Evolutionary conservation across 805 yeast species (phyloP), one percentile per base, ranked within the genome.

Genomic region (Ogataea methanolica): DNA sequence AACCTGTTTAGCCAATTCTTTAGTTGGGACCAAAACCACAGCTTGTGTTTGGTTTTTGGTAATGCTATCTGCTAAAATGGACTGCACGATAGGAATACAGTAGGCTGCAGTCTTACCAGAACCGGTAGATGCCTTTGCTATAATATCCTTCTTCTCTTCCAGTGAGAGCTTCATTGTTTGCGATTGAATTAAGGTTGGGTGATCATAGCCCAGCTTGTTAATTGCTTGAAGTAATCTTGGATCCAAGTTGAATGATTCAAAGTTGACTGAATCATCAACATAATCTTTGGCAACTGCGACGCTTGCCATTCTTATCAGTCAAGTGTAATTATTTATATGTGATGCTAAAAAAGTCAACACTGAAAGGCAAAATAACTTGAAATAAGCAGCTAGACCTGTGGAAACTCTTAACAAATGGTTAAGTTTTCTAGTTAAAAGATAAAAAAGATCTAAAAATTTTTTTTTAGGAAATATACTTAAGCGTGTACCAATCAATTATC

Each of bases 81-180:
- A 76, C 65, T 94, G 96, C 37, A 94, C 66, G 16, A 94, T 83
- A 6, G 99, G 99, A 42, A 92, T 77, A 53, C 85, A 69, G 63
- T 92, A 92, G 1, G 97, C 96, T 11, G 88, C 87, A 0, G 98
- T 92, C 67, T 92, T 92, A 54, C 98, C 98, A 8, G 96, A 86
- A 4, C 99, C 99, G 0, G 99, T 92, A 23, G 88, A 82, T 6
- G 98, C 97, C 62, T 87, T 83, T 36, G 97, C 97, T 41, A 92
- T 85, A 53, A 92, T 85, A 64, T 92, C 97, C 70, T 90, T 84
- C 62, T 85, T 87, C 56, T 92, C 94, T 54, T 88, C 86, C 45
- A 94, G 69, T 1, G 99, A 97, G 43, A 94, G 70, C 39, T 96
- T 96, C 50, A 94, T 88, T n/a, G 96, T 86, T 61, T 83, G 83